Evolutionary conservation across 352 stramenopile species (phyloP).

Genomic region (Globisporangium paddicum): DNA sequence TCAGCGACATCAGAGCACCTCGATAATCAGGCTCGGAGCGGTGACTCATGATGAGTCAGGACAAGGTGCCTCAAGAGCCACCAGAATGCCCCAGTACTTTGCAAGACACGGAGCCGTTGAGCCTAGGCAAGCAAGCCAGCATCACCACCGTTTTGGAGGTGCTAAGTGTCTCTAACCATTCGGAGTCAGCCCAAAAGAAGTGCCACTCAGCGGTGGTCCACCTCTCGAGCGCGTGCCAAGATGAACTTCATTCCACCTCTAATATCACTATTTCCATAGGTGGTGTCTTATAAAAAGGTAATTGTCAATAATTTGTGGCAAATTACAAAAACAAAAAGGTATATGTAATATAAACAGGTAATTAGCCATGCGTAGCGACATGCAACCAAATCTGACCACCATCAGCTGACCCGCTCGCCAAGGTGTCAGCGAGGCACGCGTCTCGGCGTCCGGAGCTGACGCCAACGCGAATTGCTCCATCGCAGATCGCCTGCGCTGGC

Average conservation of each 20-base stretch:
- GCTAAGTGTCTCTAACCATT: neutral
- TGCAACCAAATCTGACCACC: neutral
- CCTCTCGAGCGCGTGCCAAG: neutral
- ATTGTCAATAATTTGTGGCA: no score
- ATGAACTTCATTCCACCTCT: neutral
- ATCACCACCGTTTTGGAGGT: no score
- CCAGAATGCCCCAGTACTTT: no score
- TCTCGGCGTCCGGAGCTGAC: neutral
- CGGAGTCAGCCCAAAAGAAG: neutral
- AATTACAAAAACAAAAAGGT: neutral
- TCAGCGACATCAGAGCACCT: no score
- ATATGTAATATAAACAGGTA: neutral
- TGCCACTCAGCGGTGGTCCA: neutral
- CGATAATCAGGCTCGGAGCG: no score
- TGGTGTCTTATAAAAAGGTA: neutral
- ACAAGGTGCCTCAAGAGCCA: no score
- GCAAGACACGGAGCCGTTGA: no score
- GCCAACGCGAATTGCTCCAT: no score
- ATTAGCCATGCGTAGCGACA: neutral
- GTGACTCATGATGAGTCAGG: neutral
- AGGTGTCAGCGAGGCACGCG: slow-evolving; percentile 1
- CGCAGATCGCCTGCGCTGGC: no score
- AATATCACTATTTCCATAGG: neutral
- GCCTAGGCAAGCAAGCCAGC: no score
- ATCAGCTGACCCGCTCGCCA: neutral